Evolutionary conservation across 208 protist genomes (phyloP), one percentile per base, ranked within the genome.

Genomic region (Wallacemonas sp.): DNA sequence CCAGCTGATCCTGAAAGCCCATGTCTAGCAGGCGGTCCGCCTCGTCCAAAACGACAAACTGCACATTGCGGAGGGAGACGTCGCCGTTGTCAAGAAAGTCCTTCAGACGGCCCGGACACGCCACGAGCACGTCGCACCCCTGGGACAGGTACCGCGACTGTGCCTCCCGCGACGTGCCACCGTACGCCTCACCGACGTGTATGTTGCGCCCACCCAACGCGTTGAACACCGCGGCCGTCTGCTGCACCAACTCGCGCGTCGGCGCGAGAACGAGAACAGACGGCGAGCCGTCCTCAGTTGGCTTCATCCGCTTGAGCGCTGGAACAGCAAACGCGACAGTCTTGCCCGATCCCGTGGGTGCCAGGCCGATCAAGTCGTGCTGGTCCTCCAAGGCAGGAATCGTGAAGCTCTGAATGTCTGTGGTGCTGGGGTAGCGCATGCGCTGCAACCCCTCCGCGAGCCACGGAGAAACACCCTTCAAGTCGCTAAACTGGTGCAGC

Each of bases 41-140:
- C 81, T 99, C 99, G 81, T 99, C 99, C 78, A 99, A 99, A 3
- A 99, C 98, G 0, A 99, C 62, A 63, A 98, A 98, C 49, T 97
- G 80, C 17, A 99, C 57, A 24, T 85, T 60, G 21, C 69, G 65
- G 24, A 99, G 76, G 19, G 72, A 83, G 34, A 99, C 80, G 26
- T 84, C 85, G 11, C 93, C 94, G 49, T 86, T 85, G 41, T 98
- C 83, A 6, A 98, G 67, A 66, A 98, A 92, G 80, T 99, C 98
- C 29, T 96, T 80, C 30, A 99, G 80, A 29, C 99, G 95, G 12
- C 99, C 99, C 5, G 99, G 99, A 26, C 98, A 99, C 0, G 98
- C 98, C 44, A 99, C 93, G 36, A 99, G 72, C 27, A 89, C 88
- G 38, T 96, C 91, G 41, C 91, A 96, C 19, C 91, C 91, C 46